Conservation (phyloP, 2,329 filamentous ascomycete species). For the Talaromyces sp. region DNA sequence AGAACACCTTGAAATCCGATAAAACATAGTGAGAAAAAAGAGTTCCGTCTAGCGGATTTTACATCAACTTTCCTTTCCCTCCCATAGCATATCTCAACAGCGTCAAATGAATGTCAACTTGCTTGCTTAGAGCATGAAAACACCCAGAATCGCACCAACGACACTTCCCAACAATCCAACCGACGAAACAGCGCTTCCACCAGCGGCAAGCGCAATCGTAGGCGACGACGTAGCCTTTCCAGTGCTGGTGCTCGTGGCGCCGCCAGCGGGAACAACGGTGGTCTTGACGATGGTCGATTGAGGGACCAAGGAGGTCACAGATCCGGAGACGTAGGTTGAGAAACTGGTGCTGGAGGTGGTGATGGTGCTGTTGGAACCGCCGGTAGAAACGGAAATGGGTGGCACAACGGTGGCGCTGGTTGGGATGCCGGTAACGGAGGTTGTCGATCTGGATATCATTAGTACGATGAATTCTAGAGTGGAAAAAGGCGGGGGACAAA, state of each 20-base stretch:
- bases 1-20: neutral
- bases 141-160: constrained; percentile 10
- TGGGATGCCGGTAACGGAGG: neutral
- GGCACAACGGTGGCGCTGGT: constrained; percentile 12
- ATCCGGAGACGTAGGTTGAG: constrained; percentile 12
- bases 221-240: constrained; percentile 7
- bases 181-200: neutral
- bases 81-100: neutral
- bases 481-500: neutral
- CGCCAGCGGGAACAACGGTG: constrained; percentile 14
- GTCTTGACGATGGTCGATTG: constrained; percentile 17
- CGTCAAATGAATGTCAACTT: neutral
- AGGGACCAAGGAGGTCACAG: constrained; percentile 10
- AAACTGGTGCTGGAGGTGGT: constrained; percentile 16
- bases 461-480: neutral
- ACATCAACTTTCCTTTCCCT: neutral
- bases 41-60: neutral
- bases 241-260: neutral
- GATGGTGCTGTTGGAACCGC: constrained; percentile 7
- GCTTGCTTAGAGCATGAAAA: constrained; percentile 10
- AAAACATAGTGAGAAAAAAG: neutral
- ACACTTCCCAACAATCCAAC: constrained; percentile 1
- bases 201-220: constrained; percentile 6
- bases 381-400: constrained; percentile 10
- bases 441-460: neutral